Conservation (phyloP, 148 eudicot species). For the Persicaria maculosa region DNA sequence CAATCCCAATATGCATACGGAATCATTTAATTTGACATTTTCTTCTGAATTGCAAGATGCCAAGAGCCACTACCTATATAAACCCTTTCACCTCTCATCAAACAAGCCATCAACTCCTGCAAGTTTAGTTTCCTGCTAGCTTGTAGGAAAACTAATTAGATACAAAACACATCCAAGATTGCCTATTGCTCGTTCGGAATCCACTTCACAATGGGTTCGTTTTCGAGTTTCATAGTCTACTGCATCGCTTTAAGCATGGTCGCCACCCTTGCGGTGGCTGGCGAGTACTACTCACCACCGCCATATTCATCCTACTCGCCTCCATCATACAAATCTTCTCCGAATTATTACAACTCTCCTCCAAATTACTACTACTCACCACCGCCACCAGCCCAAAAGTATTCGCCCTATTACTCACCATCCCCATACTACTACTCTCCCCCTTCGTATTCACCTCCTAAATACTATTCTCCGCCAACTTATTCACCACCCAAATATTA, state of each 20-base stretch:
- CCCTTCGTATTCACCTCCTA: background rate
- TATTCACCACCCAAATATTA: background rate
- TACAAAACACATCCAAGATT: background rate
- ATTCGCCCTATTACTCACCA: background rate
- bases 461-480: background rate
- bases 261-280: background rate
- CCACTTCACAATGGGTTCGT: background rate
- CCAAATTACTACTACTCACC: too few species aligned
- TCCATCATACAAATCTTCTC: background rate
- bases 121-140: too few species aligned
- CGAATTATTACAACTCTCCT: background rate
- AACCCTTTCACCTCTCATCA: background rate
- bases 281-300: background rate
- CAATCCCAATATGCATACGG: background rate
- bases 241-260: background rate
- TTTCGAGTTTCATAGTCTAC: background rate
- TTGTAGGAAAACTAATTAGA: too few species aligned
- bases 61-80: background rate
- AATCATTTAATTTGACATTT: background rate
- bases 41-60: background rate
- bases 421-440: background rate
- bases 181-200: background rate
- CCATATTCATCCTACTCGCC: background rate
- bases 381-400: too few species aligned
- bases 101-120: background rate